phyloP scores from a whole-genome alignment of 2,329 filamentous ascomycete species.

The Monilinia polystroma region DNA sequence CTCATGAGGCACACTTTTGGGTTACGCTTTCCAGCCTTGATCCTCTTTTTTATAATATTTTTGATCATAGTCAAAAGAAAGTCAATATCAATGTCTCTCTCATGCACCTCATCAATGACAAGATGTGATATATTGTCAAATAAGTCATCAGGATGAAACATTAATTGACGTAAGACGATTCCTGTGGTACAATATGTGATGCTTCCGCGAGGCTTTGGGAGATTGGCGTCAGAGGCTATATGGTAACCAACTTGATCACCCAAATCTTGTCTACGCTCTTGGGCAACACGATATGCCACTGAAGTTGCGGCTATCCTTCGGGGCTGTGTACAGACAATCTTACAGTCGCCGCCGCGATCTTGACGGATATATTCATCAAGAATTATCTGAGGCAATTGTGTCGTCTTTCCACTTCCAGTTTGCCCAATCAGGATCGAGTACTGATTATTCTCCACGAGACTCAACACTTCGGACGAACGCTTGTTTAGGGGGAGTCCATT shows the following conservation, averaged over 20 bases:
- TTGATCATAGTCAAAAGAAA: conserved; percentile 90
- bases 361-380: conserved; percentile 80
- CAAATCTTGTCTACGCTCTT: conserved; percentile 76
- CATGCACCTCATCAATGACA: conserved; percentile 93
- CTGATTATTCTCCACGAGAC: conserved; percentile 74
- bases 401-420: conserved; percentile 93
- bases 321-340: conserved; percentile 93
- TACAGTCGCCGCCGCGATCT: conserved; percentile 70
- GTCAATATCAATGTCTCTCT: conserved; percentile 88
- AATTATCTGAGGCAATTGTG: conserved; percentile 92
- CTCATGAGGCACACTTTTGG: conserved; percentile 92
- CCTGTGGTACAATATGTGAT: conserved; percentile 95
- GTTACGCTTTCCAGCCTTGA: conserved; percentile 68
- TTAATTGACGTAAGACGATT: conserved; percentile 80
- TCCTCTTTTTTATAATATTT: conserved; percentile 67
- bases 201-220: conserved; percentile 59
- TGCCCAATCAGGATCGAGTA: conserved; percentile 95
- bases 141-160: conserved; percentile 74
- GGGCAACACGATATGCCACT: conserved; percentile 86
- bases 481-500: conserved; percentile 72
- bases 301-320: conserved; percentile 90
- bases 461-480: conserved; percentile 79
- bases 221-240: conserved; percentile 81
- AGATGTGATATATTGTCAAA: conserved; percentile 87
- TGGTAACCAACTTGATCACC: conserved; percentile 86